Evolutionary conservation across 768 basidiomycete species (phyloP).

Genomic region (Coprinellus micaceus): DNA sequence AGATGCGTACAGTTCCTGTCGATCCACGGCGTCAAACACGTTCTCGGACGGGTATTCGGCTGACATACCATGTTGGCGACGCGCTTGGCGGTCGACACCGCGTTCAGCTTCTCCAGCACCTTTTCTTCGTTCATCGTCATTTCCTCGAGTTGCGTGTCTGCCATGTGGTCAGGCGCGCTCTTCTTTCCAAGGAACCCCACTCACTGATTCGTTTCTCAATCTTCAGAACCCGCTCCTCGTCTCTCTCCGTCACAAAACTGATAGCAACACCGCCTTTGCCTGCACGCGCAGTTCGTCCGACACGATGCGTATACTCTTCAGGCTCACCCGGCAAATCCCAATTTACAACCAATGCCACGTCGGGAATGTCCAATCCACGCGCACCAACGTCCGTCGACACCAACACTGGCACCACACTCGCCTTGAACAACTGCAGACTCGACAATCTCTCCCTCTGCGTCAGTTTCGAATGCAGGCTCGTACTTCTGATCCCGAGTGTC

Average conservation of each 20-base stretch:
- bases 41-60: neutral
- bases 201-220: constrained; percentile 87
- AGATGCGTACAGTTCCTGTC: constrained; percentile 79
- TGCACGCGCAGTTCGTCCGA: constrained; percentile 88
- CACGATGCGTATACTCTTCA: constrained; percentile 95
- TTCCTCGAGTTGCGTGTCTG: constrained; percentile 74
- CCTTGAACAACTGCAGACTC: constrained; percentile 83
- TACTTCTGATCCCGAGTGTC: constrained; percentile 75
- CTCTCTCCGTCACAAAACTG: constrained; percentile 92
- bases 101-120: constrained; percentile 82
- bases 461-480: constrained; percentile 88
- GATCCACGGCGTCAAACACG: neutral
- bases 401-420: constrained; percentile 83
- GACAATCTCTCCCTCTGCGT: constrained; percentile 86
- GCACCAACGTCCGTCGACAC: constrained; percentile 95
- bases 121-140: constrained; percentile 73
- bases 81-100: constrained; percentile 89
- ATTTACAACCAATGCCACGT: constrained; percentile 93
- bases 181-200: constrained; percentile 21
- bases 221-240: constrained; percentile 76
- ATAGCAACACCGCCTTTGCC: constrained; percentile 87
- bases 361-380: constrained; percentile 92
- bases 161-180: neutral
- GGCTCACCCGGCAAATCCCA: constrained; percentile 91
- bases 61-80: constrained; percentile 86